phyloP scores from a whole-genome alignment of 352 stramenopile species.

The Globisporangium cystogenes region DNA sequence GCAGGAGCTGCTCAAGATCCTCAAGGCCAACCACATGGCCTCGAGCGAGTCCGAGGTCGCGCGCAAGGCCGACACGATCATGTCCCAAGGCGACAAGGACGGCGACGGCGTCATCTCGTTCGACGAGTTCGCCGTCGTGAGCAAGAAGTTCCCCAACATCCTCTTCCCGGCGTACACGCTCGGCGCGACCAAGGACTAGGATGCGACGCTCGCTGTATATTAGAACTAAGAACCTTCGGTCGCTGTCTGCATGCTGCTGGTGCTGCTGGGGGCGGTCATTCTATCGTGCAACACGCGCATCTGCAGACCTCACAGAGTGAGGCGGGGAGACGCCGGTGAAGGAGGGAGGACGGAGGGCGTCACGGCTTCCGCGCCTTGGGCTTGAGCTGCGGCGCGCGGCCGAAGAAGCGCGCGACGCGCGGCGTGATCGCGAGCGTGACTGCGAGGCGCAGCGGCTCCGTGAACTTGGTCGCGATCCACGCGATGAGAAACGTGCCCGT shows the following conservation, averaged over 20 bases:
- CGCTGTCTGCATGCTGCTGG: no score
- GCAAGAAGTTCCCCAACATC: constrained; percentile 97
- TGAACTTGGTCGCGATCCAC: constrained; percentile 87
- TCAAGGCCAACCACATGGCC: constrained; percentile 96
- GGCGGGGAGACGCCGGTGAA: not conserved
- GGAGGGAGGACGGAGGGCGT: not conserved
- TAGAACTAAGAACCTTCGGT: not conserved
- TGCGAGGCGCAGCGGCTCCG: constrained; percentile 71
- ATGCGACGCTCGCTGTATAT: not conserved
- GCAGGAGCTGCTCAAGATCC: constrained; percentile 92
- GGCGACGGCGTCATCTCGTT: constrained; percentile 96
- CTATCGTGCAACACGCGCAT: not conserved
- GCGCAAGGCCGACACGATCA: constrained; percentile 96
- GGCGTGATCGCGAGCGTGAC: constrained; percentile 77
- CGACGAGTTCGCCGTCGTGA: constrained; percentile 95
- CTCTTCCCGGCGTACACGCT: constrained; percentile 87
- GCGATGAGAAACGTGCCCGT: constrained; percentile 76
- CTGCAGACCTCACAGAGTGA: not conserved
- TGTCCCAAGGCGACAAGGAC: constrained; percentile 95
- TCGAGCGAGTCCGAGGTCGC: constrained; percentile 89
- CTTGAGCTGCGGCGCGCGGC: constrained; percentile 52
- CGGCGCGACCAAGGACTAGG: constrained; percentile 47
- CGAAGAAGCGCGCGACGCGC: constrained; percentile 65
- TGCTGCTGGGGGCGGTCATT: not conserved
- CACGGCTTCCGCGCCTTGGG: constrained; percentile 19